A percentile compares a stretch with the other conserved stretches of the same genome.
These are phyloP conservation scores for Aspergillus pseudonomiae DNA, from an alignment of 2,329 filamentous ascomycete species.

Conservation along the genomic window DNA sequence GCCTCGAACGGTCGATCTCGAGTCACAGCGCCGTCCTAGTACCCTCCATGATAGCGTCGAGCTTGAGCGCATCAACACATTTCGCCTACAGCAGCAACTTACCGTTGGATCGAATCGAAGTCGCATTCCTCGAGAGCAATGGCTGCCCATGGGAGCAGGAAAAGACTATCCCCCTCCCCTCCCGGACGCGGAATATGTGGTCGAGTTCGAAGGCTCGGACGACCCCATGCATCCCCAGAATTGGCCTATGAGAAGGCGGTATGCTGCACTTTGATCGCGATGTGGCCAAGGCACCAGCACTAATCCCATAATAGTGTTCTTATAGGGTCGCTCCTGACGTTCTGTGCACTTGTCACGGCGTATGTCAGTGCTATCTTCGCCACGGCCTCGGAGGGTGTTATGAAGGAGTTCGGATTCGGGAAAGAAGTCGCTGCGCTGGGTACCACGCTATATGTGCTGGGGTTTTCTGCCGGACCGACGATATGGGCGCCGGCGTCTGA, in stretches of 20 bases:
- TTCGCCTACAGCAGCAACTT: slow-evolving; percentile 21
- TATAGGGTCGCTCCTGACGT: slow-evolving; percentile 21
- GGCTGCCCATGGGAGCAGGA: slow-evolving; percentile 31
- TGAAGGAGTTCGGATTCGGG: slow-evolving; percentile 48
- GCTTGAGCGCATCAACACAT: slow-evolving; percentile 22
- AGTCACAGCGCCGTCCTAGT: background rate
- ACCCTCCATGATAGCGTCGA: slow-evolving; percentile 5
- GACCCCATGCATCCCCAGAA: slow-evolving; percentile 57
- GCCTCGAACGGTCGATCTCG: background rate
- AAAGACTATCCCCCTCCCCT: slow-evolving; percentile 54
- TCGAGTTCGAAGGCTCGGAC: slow-evolving; percentile 56
- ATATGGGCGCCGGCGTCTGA: slow-evolving; percentile 65
- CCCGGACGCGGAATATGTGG: slow-evolving; percentile 55
- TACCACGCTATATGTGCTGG: slow-evolving; percentile 50
- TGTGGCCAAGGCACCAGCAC: background rate
- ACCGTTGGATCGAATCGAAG: slow-evolving; percentile 22
- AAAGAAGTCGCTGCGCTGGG: slow-evolving; percentile 47
- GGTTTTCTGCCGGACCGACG: slow-evolving; percentile 61
- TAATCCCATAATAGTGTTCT: slow-evolving; percentile 15
- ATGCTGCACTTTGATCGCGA: background rate
- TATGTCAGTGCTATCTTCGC: slow-evolving; percentile 66
- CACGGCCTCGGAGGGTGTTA: slow-evolving; percentile 59
- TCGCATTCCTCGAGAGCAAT: slow-evolving; percentile 21
- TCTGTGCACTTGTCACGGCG: slow-evolving; percentile 43
- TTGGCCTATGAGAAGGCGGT: slow-evolving; percentile 52